Evolutionary conservation across 148 eudicot species (phyloP), one percentile per base, ranked within the genome.

Genomic region (Rhododendron kiyosumense): DNA sequence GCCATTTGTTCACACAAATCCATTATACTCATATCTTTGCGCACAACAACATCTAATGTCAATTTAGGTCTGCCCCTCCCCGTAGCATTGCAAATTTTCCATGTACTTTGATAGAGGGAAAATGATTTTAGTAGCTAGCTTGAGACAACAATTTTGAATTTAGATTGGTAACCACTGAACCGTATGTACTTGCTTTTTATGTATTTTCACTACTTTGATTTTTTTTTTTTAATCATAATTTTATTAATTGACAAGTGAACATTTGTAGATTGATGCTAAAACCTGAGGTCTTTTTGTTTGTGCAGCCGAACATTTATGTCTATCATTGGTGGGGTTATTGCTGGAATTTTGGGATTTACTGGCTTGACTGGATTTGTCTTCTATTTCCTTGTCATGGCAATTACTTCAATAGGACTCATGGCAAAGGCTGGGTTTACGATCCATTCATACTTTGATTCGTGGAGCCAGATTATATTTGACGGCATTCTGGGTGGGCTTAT

Each of bases 291-390:
- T 38, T 7, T 85, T 84, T 45, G 13, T 87, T 15, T 86, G 9
- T 92, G 92, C 98, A 96, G 98, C 93, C 98, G 98, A 71, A 96
- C 98, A 82, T 96, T 96, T 88, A 90, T 94, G 94, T 93, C 98
- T 78, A 96, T 96, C 81, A 88, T 96, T 84, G 98, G 95, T 80
- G 98, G 98, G 84, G 94, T 96, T 84, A 91, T 93, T 86, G 98
- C 98, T 24, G 98, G 98, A 59, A 91, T 94, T 63, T 83, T 91
- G 75, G 98, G 98, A n/a, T 90, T 94, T n/a, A 97, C 94, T 4
- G 92, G 98, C 86, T 90, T 95, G 83, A 86, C 85, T 89, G 99
- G 99, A 85, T 97, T 97, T 81, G 61, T 97, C 87, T 93, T 95
- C 73, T 97, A 97, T 88, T 89, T 94, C 78, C 77, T 95, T 82